Evolutionary conservation across 2,329 filamentous ascomycete genomes (phyloP), one percentile per base, ranked within the genome.

Genomic region (Diaporthe velutina): DNA sequence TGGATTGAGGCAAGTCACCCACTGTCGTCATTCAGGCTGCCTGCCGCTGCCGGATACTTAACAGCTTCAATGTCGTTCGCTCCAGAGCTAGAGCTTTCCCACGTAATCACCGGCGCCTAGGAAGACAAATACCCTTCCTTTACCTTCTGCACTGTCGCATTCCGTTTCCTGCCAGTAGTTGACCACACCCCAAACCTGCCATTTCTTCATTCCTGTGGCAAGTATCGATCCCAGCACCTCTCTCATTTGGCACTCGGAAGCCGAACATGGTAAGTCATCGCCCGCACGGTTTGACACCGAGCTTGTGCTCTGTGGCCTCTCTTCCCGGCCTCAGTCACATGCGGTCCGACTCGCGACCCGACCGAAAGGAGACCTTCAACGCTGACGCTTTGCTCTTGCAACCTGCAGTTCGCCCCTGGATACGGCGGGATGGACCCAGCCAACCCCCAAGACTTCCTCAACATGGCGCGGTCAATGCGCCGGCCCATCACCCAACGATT

Each of bases 401-500:
- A 55, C 19, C 19, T 54, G 38, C 79, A 86, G 82, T 83, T 77
- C 73, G 79, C 81, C 75, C 81, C 86, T 42, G 83, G 83, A 73
- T 85, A 84, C 75, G 83, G 83, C 68, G 85, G 82, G 61, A 87
- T 86, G 78, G 86, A 89, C 79, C 84, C 86, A 74, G 82, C 82
- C 76, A 86, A 89, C 78, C 84, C 87, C n/a, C 83, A 85, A 40
- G 83, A 86, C 74, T 84, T 89, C 80, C 87, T 85, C 80, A 86
- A 86, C 80, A 85, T 89, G 84, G 86, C 86, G 54, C 83, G 84
- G 35, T 80, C 82, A 35, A 80, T 74, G 77, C 86, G 89, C 75
- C 84, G 88, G 71, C 83, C 88, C 83, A 80, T 88, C 85, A 79
- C 87, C 71, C 94, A 95, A 80, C 94, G 96, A 76, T 99, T 99